These are phyloP conservation scores for Arthrobotrys sinensis DNA, from an alignment of 2,329 filamentous ascomycete genomes.

Conservation along the genomic window DNA sequence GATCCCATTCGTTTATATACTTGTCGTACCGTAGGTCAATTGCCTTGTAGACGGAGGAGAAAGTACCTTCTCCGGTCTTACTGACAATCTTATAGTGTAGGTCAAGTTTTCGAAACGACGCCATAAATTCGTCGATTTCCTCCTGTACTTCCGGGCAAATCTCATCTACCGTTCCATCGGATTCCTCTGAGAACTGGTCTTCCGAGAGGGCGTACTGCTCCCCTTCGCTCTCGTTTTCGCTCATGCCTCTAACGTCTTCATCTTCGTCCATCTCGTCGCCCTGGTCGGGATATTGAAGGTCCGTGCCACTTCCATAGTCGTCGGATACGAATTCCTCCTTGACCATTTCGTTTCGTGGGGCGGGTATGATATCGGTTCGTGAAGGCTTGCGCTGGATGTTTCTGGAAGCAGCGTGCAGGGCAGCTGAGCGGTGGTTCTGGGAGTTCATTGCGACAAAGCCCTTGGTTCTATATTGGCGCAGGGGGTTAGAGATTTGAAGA, in stretches of 20 bases:
- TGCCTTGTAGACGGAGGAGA: slow-evolving; percentile 98
- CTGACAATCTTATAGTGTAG: slow-evolving; percentile 91
- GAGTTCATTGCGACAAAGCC: slow-evolving; percentile 18
- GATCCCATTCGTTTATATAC: slow-evolving; percentile 90
- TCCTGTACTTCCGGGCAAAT: slow-evolving; percentile 77
- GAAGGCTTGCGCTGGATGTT: slow-evolving; percentile 14
- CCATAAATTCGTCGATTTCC: slow-evolving; percentile 88
- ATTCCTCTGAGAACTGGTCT: slow-evolving; percentile 62
- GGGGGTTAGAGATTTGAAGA: slow-evolving; percentile 6
- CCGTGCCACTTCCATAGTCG: slow-evolving; percentile 45
- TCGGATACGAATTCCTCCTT: slow-evolving; percentile 26
- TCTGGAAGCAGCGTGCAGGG: slow-evolving; percentile 3
- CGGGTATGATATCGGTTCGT: slow-evolving; percentile 10
- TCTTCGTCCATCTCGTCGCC: slow-evolving; percentile 33
- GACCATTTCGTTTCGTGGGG: not conserved
- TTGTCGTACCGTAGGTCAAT: slow-evolving; percentile 89
- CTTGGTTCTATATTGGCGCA: slow-evolving; percentile 1
- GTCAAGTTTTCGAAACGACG: slow-evolving; percentile 85
- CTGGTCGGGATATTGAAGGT: slow-evolving; percentile 65
- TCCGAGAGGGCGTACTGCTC: slow-evolving; percentile 35
- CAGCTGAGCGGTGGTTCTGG: slow-evolving; percentile 12
- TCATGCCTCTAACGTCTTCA: slow-evolving; percentile 10
- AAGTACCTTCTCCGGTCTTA: slow-evolving; percentile 98
- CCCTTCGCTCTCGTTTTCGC: slow-evolving; percentile 23
- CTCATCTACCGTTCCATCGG: slow-evolving; percentile 66